These are phyloP conservation scores for Hebeloma cylindrosporum DNA, from an alignment of 768 basidiomycete genomes.

Conservation along the genomic window DNA sequence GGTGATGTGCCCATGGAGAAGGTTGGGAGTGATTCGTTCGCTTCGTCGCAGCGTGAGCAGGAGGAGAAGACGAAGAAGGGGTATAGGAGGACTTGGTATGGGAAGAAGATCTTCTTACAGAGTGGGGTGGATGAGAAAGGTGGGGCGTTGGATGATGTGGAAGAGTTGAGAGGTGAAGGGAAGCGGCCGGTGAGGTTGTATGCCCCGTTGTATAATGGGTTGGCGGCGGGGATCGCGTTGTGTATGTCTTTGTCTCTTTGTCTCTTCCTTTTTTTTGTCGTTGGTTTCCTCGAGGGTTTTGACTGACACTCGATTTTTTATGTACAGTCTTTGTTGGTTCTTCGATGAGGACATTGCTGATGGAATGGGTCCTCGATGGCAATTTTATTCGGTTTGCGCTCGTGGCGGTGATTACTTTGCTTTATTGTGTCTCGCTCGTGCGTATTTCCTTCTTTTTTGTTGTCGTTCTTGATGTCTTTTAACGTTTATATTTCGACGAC, in stretches of 20 bases:
- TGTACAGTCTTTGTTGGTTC: constrained; percentile 62
- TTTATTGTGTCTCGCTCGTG: constrained; percentile 74
- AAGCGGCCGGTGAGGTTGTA: constrained; percentile 43
- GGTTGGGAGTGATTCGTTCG: not conserved
- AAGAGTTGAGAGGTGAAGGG: constrained; percentile 19
- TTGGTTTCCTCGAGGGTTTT: constrained; percentile 32
- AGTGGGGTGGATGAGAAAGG: constrained; percentile 12
- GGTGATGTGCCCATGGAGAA: constrained; percentile 2
- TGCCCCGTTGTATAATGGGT: constrained; percentile 70
- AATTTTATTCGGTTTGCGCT: constrained; percentile 62
- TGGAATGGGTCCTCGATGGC: constrained; percentile 68
- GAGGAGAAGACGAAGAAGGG: constrained; percentile 18
- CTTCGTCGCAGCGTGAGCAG: not conserved
- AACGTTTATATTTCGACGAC: constrained; percentile 9
- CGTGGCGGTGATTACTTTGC: constrained; percentile 55
- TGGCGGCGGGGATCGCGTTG: constrained; percentile 55
- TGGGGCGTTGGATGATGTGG: constrained; percentile 27
- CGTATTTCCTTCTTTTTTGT: constrained; percentile 19
- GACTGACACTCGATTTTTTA: not conserved
- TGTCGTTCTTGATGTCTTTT: constrained; percentile 24
- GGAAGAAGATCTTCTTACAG: constrained; percentile 42
- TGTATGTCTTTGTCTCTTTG: constrained; percentile 39
- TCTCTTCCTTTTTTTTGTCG: constrained; percentile 32
- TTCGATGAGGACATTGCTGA: constrained; percentile 59
- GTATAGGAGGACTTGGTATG: constrained; percentile 60